These are phyloP conservation scores for Epichloe uncinata DNA, from an alignment of 2,329 filamentous ascomycete species.

Conservation along the genomic window DNA sequence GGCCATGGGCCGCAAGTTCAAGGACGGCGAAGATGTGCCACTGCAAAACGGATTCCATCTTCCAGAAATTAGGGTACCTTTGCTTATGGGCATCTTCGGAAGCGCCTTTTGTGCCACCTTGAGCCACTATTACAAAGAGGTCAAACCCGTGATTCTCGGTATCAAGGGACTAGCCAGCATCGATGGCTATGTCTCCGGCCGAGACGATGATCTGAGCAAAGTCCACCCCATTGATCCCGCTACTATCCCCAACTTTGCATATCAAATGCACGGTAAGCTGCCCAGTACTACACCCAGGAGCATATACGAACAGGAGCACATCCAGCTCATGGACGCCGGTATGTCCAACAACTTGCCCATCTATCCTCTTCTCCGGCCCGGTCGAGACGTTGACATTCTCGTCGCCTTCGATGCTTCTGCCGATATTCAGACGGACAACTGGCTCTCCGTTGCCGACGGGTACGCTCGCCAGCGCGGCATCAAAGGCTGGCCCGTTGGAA, in stretches of 20 bases:
- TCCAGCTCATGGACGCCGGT: conserved; percentile 88
- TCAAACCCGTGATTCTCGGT: conserved; percentile 67
- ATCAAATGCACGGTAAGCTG: conserved; percentile 65
- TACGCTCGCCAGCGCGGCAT: conserved; percentile 83
- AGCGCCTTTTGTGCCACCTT: conserved; percentile 93
- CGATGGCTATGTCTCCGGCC: conserved; percentile 70
- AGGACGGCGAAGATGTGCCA: conserved; percentile 41
- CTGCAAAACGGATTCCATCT: conserved; percentile 54
- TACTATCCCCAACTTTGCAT: conserved; percentile 76
- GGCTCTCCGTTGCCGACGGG: conserved; percentile 86
- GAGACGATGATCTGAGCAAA: conserved; percentile 74
- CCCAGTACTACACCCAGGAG: conserved; percentile 66
- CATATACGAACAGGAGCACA: conserved; percentile 55
- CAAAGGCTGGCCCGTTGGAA: conserved; percentile 86
- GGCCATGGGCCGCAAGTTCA: conserved; percentile 76
- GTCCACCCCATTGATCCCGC: conserved; percentile 93
- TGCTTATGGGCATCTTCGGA: conserved; percentile 89
- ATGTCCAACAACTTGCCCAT: conserved; percentile 98
- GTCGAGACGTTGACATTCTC: conserved; percentile 76
- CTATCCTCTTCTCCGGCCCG: conserved; percentile 81
- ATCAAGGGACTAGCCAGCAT: conserved; percentile 63
- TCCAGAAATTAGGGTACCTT: conserved; percentile 71
- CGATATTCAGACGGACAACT: conserved; percentile 88
- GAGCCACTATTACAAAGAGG: conserved; percentile 90
- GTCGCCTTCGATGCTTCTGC: conserved; percentile 91